Evolutionary conservation across 805 yeast species (phyloP), one percentile per base, ranked within the genome.

Genomic region (Torulaspora quercuum): DNA sequence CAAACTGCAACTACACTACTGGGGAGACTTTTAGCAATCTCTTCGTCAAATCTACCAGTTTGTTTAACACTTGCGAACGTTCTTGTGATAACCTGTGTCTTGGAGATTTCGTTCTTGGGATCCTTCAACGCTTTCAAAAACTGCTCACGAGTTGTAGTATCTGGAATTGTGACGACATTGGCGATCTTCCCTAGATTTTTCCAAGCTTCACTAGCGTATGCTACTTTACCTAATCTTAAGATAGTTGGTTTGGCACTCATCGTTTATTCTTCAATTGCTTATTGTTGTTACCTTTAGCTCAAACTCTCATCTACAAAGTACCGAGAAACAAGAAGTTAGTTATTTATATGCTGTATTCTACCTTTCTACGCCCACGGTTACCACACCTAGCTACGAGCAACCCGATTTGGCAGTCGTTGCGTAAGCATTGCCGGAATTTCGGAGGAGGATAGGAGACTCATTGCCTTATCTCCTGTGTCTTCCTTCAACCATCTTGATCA

Each of bases 151-250:
- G 64, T 51, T 31, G 60, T 61, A 3, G 62, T 53, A 3, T 72
- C 66, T n/a, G 56, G 63, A 9, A 69, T 44, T 21, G 69, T 64
- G 13, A 78, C 52, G n/a, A 80, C 67, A 29, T 75, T 70, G 4
- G 70, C 73, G 5, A 70, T 52, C 27, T 70, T 51, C 7, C 56
- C 49, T 12, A 84, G 61, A 16, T 70, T 65, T n/a, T 67, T 64
- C 90, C 92, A 85, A 27, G 80, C 82, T 20, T 72, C 65, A 24
- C 72, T 73, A 28, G 87, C 89, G 53, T 66, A 80, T 34, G 61
- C 57, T 29, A 78, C 68, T 9, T 71, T 68, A 5, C 88, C 90
- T 22, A 87, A 58, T 59, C 85, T 69, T 16, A 87, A 67, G 7
- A 86, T 76, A 45, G 75, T 73, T 32, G 84, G 80, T 50, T 71